Conservation (phyloP, 768 basidiomycete genomes). For the Punctularia strigosozonata region DNA sequence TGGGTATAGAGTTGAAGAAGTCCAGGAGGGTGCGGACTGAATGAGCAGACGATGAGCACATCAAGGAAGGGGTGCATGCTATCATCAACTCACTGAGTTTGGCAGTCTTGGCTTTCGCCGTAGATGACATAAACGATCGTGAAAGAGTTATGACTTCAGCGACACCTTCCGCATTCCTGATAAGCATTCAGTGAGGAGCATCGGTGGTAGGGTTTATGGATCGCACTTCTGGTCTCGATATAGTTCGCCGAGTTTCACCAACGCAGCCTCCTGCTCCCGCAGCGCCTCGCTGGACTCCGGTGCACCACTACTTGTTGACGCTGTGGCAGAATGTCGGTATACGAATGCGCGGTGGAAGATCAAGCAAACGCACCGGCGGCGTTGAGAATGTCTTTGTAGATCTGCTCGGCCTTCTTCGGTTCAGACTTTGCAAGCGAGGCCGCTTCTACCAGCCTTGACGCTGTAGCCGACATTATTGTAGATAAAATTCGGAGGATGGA, state of each 20-base stretch:
- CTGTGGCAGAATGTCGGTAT: conserved; percentile 4
- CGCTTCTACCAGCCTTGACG: conserved; percentile 44
- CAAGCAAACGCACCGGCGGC: conserved; percentile 19
- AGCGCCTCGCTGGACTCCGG: conserved; percentile 50
- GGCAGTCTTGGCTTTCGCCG: conserved; percentile 94
- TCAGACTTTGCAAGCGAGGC: conserved; percentile 30
- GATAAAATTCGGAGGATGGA: not conserved
- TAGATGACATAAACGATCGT: conserved; percentile 77
- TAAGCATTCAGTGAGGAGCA: not conserved
- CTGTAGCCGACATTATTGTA: conserved; percentile 8
- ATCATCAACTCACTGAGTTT: conserved; percentile 63
- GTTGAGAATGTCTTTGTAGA: conserved; percentile 63
- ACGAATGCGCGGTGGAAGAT: conserved; percentile 6
- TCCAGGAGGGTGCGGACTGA: conserved; percentile 89
- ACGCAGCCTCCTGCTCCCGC: conserved; percentile 73
- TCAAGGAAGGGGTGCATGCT: not conserved
- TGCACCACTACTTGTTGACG: conserved; percentile 19
- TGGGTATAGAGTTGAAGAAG: conserved; percentile 72
- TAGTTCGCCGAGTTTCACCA: conserved; percentile 77
- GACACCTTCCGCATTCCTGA: conserved; percentile 73
- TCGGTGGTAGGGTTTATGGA: not conserved
- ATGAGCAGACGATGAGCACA: not conserved
- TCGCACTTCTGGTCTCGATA: conserved; percentile 78
- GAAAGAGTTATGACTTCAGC: conserved; percentile 81
- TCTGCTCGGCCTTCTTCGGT: conserved; percentile 51